phyloP scores from a whole-genome alignment of 2,329 filamentous ascomycete species.

The Thyridium curvatum region DNA sequence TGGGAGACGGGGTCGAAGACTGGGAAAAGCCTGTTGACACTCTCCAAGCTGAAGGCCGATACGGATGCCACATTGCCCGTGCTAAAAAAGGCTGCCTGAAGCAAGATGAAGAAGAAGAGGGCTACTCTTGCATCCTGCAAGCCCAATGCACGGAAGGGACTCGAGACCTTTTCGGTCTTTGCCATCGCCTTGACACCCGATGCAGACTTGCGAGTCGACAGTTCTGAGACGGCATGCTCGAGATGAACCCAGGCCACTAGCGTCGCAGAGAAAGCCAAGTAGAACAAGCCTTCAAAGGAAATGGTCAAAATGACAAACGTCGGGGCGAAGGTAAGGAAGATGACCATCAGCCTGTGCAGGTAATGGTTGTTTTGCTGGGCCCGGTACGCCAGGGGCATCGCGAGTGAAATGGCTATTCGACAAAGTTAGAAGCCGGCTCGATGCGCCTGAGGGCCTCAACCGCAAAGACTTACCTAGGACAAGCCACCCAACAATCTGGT shows the following conservation, averaged over 20 bases:
- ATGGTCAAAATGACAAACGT: conserved; percentile 95
- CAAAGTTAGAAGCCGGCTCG: conserved; percentile 7
- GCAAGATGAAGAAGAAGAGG: conserved; percentile 89
- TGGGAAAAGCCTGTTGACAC: conserved; percentile 79
- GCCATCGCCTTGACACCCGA: no score
- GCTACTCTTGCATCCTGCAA: conserved; percentile 83
- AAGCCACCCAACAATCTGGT: conserved; percentile 80
- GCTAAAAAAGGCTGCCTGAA: conserved; percentile 95
- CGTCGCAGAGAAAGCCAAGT: conserved; percentile 78
- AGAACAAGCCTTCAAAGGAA: conserved; percentile 95
- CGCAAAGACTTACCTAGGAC: conserved; percentile 56
- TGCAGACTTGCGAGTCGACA: conserved; percentile 10
- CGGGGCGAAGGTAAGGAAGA: conserved; percentile 89
- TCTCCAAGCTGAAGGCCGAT: conserved; percentile 88
- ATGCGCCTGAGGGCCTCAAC: not conserved
- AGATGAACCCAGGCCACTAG: conserved; percentile 87
- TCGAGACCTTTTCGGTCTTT: no score
- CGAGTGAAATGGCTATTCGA: conserved; percentile 59
- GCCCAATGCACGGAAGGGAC: conserved; percentile 56
- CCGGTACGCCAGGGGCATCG: conserved; percentile 76
- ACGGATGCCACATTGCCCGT: conserved; percentile 94
- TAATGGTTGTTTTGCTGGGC: conserved; percentile 80
- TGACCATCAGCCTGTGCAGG: conserved; percentile 78
- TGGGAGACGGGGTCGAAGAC: conserved; percentile 93
- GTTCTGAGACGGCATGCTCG: conserved; percentile 62